Conservation (phyloP, 2,329 filamentous ascomycete species). For the Pseudocercospora musae region DNA sequence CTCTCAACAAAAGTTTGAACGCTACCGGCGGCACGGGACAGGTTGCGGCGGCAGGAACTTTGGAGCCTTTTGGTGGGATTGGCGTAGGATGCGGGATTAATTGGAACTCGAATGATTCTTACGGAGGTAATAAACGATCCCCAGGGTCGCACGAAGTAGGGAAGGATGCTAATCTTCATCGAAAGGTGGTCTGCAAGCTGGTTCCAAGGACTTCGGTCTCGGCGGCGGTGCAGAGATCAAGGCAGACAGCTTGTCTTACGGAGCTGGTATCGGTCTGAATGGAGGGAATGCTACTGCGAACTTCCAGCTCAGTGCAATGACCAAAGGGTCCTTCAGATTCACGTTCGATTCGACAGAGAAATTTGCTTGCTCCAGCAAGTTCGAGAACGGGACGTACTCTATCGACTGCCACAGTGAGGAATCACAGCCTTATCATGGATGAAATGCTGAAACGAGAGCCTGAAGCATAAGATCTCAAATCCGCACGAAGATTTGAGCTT, state of each 20-base stretch:
- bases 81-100: conserved; percentile 9
- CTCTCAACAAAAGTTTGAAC: not conserved
- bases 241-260: conserved; percentile 10
- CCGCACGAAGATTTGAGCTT: not conserved
- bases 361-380: conserved; percentile 13
- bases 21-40: conserved; percentile 1
- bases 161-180: not conserved
- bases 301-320: conserved; percentile 8
- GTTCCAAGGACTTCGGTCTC: conserved; percentile 13
- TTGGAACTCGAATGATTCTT: conserved; percentile 1
- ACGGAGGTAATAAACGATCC: too few relatives aligned
- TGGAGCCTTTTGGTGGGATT: conserved; percentile 2
- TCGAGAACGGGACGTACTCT: conserved; percentile 5
- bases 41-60: not conserved
- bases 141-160: too few relatives aligned
- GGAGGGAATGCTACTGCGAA: conserved; percentile 10
- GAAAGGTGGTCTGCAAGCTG: conserved; percentile 16
- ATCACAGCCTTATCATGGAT: not conserved
- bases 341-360: conserved; percentile 7
- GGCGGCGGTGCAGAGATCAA: conserved; percentile 16
- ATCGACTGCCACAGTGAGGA: conserved; percentile 2
- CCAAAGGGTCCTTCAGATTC: conserved; percentile 11
- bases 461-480: not conserved
- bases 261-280: conserved; percentile 13
- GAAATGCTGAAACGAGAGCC: not conserved